phyloP scores from a whole-genome alignment of 805 yeast species.

The Torulaspora maleeae region DNA sequence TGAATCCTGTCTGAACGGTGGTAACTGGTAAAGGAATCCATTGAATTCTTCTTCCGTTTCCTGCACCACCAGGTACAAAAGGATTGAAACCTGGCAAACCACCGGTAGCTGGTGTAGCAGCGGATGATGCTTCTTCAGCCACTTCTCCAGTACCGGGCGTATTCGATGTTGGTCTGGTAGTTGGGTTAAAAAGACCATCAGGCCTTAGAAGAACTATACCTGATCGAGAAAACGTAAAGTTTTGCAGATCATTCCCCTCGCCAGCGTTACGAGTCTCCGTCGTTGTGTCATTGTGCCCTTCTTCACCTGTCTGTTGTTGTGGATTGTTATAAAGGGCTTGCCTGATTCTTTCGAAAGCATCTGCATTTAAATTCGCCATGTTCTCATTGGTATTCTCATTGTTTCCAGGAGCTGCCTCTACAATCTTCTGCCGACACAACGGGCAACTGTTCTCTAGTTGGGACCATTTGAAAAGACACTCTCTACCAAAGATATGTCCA shows the following conservation, averaged over 20 bases:
- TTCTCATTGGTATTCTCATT: conserved; percentile 1
- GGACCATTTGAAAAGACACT: conserved; percentile 85
- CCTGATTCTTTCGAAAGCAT: conserved; percentile 32
- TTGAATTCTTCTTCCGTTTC: conserved; percentile 11
- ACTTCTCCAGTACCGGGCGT: conserved; percentile 2
- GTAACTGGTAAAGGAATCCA: conserved; percentile 23
- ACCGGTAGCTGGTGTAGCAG: neutral
- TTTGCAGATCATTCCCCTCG: conserved; percentile 6
- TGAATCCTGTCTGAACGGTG: conserved; percentile 8
- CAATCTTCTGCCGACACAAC: conserved; percentile 63
- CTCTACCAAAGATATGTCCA: conserved; percentile 78
- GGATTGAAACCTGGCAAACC: neutral
- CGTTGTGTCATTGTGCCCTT: neutral
- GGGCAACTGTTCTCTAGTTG: conserved; percentile 75
- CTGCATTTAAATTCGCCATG: conserved; percentile 16
- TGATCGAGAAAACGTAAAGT: conserved; percentile 18
- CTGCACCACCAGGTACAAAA: neutral
- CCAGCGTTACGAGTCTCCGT: neutral
- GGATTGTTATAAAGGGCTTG: conserved; percentile 21
- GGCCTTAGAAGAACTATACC: conserved; percentile 21
- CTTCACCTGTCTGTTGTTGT: conserved; percentile 2
- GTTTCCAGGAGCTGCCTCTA: conserved; percentile 22
- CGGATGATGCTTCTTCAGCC: neutral
- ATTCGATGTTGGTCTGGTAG: neutral
- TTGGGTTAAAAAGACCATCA: conserved; percentile 1